Conservation (phyloP, 768 basidiomycete genomes). For the Cystobasidium ongulense region DNA sequence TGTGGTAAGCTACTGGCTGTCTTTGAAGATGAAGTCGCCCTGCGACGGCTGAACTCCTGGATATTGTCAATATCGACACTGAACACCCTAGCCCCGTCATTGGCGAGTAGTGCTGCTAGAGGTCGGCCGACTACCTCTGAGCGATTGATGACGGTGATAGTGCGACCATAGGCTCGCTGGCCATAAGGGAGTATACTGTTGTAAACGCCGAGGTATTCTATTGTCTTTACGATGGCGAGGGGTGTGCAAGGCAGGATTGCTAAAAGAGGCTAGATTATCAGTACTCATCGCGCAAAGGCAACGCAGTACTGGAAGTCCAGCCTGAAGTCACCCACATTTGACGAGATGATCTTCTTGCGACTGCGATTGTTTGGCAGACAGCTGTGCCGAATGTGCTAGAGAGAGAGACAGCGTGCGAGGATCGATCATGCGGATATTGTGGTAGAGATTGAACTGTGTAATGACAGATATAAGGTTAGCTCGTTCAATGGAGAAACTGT, state of each 20-base stretch:
- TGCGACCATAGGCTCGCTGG: slow-evolving; percentile 86
- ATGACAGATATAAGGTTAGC: neutral
- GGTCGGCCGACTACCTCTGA: slow-evolving; percentile 89
- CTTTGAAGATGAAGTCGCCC: slow-evolving; percentile 39
- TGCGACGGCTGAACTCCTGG: slow-evolving; percentile 72
- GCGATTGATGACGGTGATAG: slow-evolving; percentile 86
- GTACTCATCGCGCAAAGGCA: neutral
- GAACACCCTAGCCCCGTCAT: slow-evolving; percentile 92
- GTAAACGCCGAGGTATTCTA: slow-evolving; percentile 86
- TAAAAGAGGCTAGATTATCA: slow-evolving; percentile 13
- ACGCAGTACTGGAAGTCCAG: neutral
- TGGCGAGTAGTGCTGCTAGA: slow-evolving; percentile 85
- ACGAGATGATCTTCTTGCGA: slow-evolving; percentile 61
- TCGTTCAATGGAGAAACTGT: slow-evolving; percentile 38
- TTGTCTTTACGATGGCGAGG: slow-evolving; percentile 86
- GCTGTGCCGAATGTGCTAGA: slow-evolving; percentile 34
- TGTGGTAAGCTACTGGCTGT: slow-evolving; percentile 66
- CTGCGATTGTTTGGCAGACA: slow-evolving; percentile 39
- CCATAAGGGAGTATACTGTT: slow-evolving; percentile 86
- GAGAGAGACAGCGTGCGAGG: slow-evolving; percentile 59
- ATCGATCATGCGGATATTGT: slow-evolving; percentile 82
- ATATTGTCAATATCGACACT: slow-evolving; percentile 93
- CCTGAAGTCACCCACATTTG: slow-evolving; percentile 48
- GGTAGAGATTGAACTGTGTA: slow-evolving; percentile 39
- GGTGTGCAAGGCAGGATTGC: slow-evolving; percentile 97